Conservation (phyloP, 2,329 filamentous ascomycete species). For the Colletotrichum sp. region DNA sequence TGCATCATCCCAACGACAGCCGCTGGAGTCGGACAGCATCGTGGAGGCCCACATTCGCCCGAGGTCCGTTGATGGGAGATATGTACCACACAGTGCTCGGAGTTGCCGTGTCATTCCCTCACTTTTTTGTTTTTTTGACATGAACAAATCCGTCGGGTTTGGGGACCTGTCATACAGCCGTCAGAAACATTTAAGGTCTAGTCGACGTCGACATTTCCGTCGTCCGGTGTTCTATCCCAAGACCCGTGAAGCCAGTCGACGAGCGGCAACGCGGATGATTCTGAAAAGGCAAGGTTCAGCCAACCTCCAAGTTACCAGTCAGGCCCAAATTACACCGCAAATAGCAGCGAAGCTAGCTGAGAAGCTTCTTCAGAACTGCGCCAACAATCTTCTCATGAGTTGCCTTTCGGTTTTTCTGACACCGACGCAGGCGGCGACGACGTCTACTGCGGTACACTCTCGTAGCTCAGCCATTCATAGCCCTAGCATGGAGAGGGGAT, state of each 20-base stretch:
- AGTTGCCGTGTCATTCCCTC: background rate
- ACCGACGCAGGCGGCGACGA: background rate
- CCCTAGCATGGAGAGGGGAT: background rate
- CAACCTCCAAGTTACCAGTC: background rate
- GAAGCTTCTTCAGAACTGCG: background rate
- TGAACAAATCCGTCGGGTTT: background rate
- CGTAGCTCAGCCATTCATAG: background rate
- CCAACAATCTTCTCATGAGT: background rate
- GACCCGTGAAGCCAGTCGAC: background rate
- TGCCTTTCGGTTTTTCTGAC: background rate
- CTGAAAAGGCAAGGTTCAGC: background rate
- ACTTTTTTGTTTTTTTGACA: background rate
- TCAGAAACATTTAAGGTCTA: background rate
- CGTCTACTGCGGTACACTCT: background rate
- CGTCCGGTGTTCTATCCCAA: background rate
- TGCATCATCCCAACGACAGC: slow-evolving; percentile 6
- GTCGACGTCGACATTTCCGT: background rate
- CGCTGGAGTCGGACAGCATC: background rate
- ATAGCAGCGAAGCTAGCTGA: background rate
- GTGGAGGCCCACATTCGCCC: background rate
- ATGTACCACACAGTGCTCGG: slow-evolving; percentile 15
- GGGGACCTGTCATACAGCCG: background rate
- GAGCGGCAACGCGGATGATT: background rate
- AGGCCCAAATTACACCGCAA: background rate
- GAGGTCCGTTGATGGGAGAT: background rate